Evolutionary conservation across 768 basidiomycete genomes (phyloP).

Genomic region (Termitomyces sp.): DNA sequence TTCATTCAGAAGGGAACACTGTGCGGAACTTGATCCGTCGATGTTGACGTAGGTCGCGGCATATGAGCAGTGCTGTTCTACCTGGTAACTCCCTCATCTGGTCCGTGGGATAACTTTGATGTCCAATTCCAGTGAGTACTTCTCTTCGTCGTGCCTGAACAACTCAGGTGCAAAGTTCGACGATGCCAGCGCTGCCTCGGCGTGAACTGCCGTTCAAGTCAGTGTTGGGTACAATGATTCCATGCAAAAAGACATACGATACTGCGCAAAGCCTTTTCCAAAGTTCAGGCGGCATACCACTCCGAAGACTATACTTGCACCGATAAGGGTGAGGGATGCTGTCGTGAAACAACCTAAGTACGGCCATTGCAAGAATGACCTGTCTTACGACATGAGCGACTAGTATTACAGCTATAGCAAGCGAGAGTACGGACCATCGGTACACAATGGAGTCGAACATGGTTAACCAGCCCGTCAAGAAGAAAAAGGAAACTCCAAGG

Average conservation of each 20-base stretch:
- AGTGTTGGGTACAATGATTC: background rate
- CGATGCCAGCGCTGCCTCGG: slow-evolving; percentile 30
- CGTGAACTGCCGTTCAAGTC: slow-evolving; percentile 25
- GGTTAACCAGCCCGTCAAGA: slow-evolving; percentile 31
- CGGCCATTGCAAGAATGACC: slow-evolving; percentile 43
- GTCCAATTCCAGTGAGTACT: slow-evolving; percentile 7
- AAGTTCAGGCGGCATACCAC: slow-evolving; percentile 47
- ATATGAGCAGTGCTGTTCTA: background rate
- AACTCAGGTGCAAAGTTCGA: slow-evolving; percentile 32
- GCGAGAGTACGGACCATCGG: slow-evolving; percentile 29
- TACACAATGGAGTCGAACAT: slow-evolving; percentile 44
- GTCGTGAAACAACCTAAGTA: slow-evolving; percentile 41
- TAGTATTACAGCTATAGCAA: background rate
- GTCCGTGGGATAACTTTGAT: slow-evolving; percentile 1
- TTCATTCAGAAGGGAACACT: slow-evolving; percentile 8
- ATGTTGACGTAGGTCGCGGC: background rate
- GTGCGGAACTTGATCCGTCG: slow-evolving; percentile 3
- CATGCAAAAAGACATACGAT: slow-evolving; percentile 33
- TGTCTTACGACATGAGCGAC: slow-evolving; percentile 13
- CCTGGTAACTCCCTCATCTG: background rate
- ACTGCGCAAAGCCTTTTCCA: slow-evolving; percentile 47
- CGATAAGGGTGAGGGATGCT: slow-evolving; percentile 35
- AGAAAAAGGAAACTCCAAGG: slow-evolving; percentile 31
- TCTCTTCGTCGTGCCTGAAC: slow-evolving; percentile 28
- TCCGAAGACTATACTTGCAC: slow-evolving; percentile 38